These are phyloP conservation scores for Pyrenophora graminea DNA, from an alignment of 2,329 filamentous ascomycete genomes.

Conservation along the genomic window DNA sequence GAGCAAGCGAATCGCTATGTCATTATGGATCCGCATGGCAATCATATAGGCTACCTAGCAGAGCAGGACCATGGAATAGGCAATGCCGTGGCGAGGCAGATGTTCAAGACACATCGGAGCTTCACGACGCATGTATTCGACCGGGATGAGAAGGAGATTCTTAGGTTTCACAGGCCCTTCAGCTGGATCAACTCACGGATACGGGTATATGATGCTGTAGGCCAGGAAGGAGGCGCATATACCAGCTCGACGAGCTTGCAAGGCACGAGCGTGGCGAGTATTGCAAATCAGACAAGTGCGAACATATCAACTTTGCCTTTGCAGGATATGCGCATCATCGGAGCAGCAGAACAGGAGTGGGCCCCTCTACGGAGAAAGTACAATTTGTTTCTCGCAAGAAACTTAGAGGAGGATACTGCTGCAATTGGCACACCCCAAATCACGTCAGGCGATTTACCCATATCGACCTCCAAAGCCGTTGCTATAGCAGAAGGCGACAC, in stretches of 20 bases:
- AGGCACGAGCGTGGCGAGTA: constrained; percentile 49
- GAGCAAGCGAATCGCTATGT: constrained; percentile 70
- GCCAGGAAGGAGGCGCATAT: constrained; percentile 27
- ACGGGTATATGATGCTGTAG: constrained; percentile 43
- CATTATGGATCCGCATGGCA: constrained; percentile 66
- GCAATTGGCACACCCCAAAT: constrained; percentile 47
- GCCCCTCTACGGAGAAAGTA: constrained; percentile 66
- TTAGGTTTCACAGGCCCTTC: constrained; percentile 66
- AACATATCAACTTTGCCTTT: constrained; percentile 60
- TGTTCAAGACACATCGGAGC: constrained; percentile 64
- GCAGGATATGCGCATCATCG: constrained; percentile 64
- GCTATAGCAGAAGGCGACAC: constrained; percentile 46
- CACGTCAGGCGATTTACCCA: constrained; percentile 50
- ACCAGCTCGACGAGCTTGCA: constrained; percentile 52
- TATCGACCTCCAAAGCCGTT: constrained; percentile 56
- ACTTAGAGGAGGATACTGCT: constrained; percentile 46
- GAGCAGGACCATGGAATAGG: constrained; percentile 65
- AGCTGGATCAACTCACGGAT: constrained; percentile 65
- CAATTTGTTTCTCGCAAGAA: constrained; percentile 64
- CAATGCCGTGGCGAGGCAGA: constrained; percentile 61
- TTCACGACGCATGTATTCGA: constrained; percentile 71
- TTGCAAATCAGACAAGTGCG: constrained; percentile 52
- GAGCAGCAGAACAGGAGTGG: constrained; percentile 68
- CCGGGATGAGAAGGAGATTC: constrained; percentile 61
- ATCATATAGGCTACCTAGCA: constrained; percentile 67